Conservation (phyloP, 2,329 filamentous ascomycete genomes). For the Paraconiothyrium sp. region DNA sequence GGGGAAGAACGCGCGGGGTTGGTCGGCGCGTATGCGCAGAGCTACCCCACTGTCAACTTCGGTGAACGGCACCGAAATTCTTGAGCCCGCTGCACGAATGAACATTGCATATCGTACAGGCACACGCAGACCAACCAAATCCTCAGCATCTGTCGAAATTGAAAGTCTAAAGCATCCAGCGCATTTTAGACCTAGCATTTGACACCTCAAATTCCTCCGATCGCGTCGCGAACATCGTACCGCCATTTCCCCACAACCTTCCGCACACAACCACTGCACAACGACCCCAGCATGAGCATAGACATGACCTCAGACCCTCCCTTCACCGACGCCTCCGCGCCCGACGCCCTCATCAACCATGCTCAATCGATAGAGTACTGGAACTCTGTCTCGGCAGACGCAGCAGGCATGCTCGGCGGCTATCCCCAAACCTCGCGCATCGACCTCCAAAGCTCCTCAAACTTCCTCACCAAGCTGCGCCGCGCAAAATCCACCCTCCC, state of each 20-base stretch:
- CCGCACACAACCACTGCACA: background rate
- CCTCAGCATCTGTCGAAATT: background rate
- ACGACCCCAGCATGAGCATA: conserved; percentile 31
- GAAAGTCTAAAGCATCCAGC: background rate
- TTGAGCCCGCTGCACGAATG: background rate
- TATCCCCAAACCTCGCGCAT: conserved; percentile 74
- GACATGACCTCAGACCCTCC: conserved; percentile 42
- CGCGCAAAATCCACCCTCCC: conserved; percentile 36
- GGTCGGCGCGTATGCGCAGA: background rate
- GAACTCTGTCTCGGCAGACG: conserved; percentile 61
- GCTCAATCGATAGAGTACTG: conserved; percentile 60
- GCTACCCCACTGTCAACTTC: conserved; percentile 18
- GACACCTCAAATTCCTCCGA: background rate
- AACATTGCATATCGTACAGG: background rate
- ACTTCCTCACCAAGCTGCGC: conserved; percentile 73
- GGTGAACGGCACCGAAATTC: background rate
- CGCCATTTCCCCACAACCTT: background rate
- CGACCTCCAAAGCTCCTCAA: conserved; percentile 75
- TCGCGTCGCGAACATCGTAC: background rate
- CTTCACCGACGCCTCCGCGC: conserved; percentile 26
- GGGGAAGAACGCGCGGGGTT: conserved; percentile 2
- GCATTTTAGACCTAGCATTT: background rate
- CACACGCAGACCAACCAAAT: background rate
- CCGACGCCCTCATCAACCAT: conserved; percentile 58
- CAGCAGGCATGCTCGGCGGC: conserved; percentile 82